Evolutionary conservation across 2,329 filamentous ascomycete species (phyloP).

Genomic region (Colletotrichum endophyticum): DNA sequence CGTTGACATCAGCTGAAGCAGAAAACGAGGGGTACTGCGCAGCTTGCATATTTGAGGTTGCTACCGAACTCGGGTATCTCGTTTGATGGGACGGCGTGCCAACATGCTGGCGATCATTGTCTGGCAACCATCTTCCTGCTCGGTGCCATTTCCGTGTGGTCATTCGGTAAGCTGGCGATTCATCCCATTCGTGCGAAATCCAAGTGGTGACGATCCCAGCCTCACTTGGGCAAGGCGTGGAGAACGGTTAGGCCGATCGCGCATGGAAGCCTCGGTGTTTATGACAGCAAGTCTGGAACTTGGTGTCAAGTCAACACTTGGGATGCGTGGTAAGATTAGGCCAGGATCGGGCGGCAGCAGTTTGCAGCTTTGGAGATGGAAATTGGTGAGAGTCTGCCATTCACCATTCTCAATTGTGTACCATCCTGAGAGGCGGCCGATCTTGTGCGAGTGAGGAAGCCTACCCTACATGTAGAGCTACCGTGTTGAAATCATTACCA

Average conservation of each 20-base stretch:
- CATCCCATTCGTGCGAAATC: constrained; percentile 14
- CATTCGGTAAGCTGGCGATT: background rate
- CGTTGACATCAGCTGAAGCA: background rate
- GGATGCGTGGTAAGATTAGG: background rate
- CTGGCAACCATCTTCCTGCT: background rate
- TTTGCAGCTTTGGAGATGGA: background rate
- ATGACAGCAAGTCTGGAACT: background rate
- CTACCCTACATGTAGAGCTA: background rate
- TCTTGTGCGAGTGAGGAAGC: background rate
- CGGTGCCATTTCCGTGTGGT: background rate
- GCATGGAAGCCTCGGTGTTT: background rate
- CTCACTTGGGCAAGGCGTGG: background rate
- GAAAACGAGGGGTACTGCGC: background rate
- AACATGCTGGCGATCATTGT: background rate
- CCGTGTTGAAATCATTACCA: background rate
- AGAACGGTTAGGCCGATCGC: background rate
- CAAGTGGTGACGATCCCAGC: background rate
- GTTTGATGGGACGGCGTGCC: background rate
- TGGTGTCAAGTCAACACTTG: background rate
- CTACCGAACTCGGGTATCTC: background rate
- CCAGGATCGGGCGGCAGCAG: background rate
- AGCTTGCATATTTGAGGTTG: background rate
- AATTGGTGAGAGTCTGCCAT: background rate
- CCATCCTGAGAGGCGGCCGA: background rate
- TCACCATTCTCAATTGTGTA: background rate